These are phyloP conservation scores for Penicillium sclerotigenum DNA, from an alignment of 2,329 filamentous ascomycete genomes.

Conservation along the genomic window DNA sequence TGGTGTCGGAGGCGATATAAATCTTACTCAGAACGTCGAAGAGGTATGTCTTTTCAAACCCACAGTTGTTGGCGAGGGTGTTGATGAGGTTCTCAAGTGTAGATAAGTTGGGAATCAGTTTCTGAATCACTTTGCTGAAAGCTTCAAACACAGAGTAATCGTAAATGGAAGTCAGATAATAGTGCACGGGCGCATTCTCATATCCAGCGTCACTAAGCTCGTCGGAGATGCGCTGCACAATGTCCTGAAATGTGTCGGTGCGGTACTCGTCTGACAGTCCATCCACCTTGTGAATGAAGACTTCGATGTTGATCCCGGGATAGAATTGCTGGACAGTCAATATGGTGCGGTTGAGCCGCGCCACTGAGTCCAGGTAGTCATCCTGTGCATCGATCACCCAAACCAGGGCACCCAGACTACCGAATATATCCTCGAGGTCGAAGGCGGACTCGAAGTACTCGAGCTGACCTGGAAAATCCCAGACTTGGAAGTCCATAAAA, in stretches of 20 bases:
- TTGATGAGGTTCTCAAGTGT: constrained; percentile 93
- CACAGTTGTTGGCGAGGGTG: constrained; percentile 86
- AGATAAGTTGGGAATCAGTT: constrained; percentile 87
- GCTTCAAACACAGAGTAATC: constrained; percentile 98
- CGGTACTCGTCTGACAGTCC: constrained; percentile 97
- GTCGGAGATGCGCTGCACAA: constrained; percentile 93
- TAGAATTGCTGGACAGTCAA: constrained; percentile 83
- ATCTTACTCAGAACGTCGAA: constrained; percentile 98
- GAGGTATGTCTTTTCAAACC: constrained; percentile 96
- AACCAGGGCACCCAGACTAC: constrained; percentile 87
- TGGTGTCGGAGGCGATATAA: constrained; percentile 94
- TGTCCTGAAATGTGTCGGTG: constrained; percentile 92
- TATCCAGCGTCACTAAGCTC: constrained; percentile 90
- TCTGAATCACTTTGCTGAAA: constrained; percentile 97
- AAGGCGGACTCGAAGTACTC: constrained; percentile 88
- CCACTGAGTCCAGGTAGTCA: constrained; percentile 90
- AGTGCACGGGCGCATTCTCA: constrained; percentile 89
- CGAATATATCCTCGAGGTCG: constrained; percentile 90
- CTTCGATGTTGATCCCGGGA: constrained; percentile 92
- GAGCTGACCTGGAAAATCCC: constrained; percentile 94
- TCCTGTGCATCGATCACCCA: constrained; percentile 99
- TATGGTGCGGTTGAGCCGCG: constrained; percentile 82
- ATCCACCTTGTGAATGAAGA: constrained; percentile 99
- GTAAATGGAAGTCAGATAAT: constrained; percentile 96
- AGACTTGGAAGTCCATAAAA: constrained; percentile 98